Conservation (phyloP, 352 stramenopile species). For the Globisporangium spiculum region DNA sequence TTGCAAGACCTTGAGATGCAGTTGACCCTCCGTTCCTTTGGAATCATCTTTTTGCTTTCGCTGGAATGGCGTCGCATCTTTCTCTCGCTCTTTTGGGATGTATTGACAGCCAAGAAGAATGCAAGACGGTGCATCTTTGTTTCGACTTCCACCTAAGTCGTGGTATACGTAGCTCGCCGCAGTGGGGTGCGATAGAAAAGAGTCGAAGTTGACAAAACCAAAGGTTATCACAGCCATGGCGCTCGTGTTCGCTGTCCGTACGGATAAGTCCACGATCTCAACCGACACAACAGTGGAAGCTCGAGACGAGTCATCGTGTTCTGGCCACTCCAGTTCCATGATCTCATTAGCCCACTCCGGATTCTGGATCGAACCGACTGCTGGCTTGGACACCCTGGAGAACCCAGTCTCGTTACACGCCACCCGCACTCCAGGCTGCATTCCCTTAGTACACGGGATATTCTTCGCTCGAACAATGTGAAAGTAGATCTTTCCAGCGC, state of each 20-base stretch:
- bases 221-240: slow-evolving; percentile 36
- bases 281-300: slow-evolving; percentile 17
- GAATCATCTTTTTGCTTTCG: slow-evolving; percentile 2
- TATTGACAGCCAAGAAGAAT: slow-evolving; percentile 45
- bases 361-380: slow-evolving; percentile 30
- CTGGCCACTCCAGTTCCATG: slow-evolving; percentile 27
- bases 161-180: slow-evolving; percentile 32
- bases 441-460: slow-evolving; percentile 29
- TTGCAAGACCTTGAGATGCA: slow-evolving; percentile 34
- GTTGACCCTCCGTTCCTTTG: slow-evolving; percentile 17
- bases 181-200: slow-evolving; percentile 32
- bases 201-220: slow-evolving; percentile 28
- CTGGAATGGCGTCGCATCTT: slow-evolving; percentile 13
- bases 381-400: slow-evolving; percentile 26
- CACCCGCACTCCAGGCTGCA: slow-evolving; percentile 38
- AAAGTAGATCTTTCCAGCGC: slow-evolving; percentile 26
- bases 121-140: slow-evolving; percentile 12
- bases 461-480: slow-evolving; percentile 32
- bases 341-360: slow-evolving; percentile 28
- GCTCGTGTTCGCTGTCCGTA: slow-evolving; percentile 32
- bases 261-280: slow-evolving; percentile 42
- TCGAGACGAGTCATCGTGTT: neutral
- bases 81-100: slow-evolving; percentile 24
- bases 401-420: slow-evolving; percentile 13
- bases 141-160: slow-evolving; percentile 15